Base-by-base conservation (phyloP, 192 early-diverging fungal genomes). In the Oehlia diaphana region DNA sequence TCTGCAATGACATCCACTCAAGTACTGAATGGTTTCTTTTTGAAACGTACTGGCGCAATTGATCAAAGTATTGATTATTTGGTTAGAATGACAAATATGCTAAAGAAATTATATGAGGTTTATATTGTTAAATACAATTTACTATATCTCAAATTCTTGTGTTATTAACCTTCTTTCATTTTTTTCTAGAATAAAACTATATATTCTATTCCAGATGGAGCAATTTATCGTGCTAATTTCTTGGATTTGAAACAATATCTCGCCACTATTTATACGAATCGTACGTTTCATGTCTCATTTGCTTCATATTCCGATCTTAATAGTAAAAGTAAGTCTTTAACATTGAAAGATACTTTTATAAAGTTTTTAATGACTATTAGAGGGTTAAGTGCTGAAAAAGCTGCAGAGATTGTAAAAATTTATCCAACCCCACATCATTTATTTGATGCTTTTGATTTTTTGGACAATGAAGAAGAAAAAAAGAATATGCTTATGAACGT, bases 311-410 rank as follows among this genome's bases (percentile, higher is more conserved):
- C 81, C 8, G 79, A 81, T 5, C 84, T 96, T 5, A 96, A 93
- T 76, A 86, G 85, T 79, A 99, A 99, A 84, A 91, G 89, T 9
- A 88, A 88, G 21, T 83, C 90, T 4, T 81, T 94, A n/a, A 88
- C 87, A 0, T 87, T 95, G 2, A 85, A 89, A 26, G 96, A 98
- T 68, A 84, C 95, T 3, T 97, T 94, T 85, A 83, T 92, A 53
- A 87, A 92, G 63, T 94, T 98, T 90, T 86, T 99, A 35, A 91
- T 96, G 93, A 90, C 92, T 1, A 83, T 96, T 64, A 89, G 90
- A 63, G 97, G 97, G 28, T 81, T 98, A 26, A 94, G 92, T 76
- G 87, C 84, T 0, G 96, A 98, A 79, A 97, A 97, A 82, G 98
- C 96, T 0, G 63, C 86, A 37, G 86, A 91, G n/a, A 87, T 99